These are phyloP conservation scores for Myriosclerotinia scirpicola DNA, from an alignment of 2,329 filamentous ascomycete species.

Conservation along the genomic window DNA sequence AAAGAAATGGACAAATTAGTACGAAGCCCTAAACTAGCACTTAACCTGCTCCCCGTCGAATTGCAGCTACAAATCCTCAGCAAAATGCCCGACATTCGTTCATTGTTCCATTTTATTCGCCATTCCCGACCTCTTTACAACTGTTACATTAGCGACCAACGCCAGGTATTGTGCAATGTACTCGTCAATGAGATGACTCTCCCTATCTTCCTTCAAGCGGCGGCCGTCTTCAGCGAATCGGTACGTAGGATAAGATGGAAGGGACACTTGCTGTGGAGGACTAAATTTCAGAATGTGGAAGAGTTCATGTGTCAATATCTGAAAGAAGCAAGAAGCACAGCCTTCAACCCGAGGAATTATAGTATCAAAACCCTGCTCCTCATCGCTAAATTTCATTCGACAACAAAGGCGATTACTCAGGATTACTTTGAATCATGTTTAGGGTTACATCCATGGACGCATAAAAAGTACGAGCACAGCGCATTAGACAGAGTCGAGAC, in stretches of 20 bases:
- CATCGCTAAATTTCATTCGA: constrained; percentile 3
- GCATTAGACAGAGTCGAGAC: background rate
- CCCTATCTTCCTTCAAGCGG: constrained; percentile 9
- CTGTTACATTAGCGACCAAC: background rate
- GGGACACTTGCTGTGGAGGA: background rate
- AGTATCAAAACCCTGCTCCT: background rate
- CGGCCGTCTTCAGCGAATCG: background rate
- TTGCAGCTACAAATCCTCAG: background rate
- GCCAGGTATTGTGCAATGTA: background rate
- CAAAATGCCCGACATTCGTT: background rate
- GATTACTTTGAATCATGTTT: constrained; percentile 1
- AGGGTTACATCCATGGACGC: background rate
- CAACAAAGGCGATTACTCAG: background rate
- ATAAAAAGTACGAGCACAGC: background rate
- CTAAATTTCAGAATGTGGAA: background rate
- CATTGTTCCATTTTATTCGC: background rate
- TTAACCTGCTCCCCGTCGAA: background rate
- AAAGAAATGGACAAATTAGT: no score
- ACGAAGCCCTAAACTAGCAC: background rate
- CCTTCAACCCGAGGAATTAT: background rate
- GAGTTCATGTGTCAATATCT: background rate
- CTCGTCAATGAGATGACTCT: constrained; percentile 8
- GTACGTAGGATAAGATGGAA: background rate
- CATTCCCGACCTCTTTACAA: background rate
- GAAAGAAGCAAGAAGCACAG: background rate